Evolutionary conservation across 1,284 basidiomycete genomes (phyloP).

Genomic region (Wallemia mellicola): DNA sequence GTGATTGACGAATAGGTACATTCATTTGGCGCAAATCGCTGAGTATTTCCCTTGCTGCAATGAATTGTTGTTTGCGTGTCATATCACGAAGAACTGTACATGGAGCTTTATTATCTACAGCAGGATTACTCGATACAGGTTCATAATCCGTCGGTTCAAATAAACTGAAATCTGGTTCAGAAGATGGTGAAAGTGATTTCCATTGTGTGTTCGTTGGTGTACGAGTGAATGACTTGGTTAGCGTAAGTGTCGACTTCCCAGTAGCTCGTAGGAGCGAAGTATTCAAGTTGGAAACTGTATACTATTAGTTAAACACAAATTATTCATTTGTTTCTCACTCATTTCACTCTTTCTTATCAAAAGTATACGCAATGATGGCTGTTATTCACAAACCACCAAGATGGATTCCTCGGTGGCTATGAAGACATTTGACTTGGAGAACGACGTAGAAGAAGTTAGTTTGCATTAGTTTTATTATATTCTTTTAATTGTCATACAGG

Average conservation of each 20-base stretch:
- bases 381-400: background rate
- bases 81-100: background rate
- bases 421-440: slow-evolving; percentile 53
- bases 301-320: too few species aligned
- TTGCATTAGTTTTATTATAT: slow-evolving; percentile 3
- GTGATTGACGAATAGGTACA: background rate
- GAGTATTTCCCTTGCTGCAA: background rate
- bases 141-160: background rate
- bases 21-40: background rate
- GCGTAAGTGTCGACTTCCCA: background rate
- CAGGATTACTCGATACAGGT: background rate
- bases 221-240: background rate
- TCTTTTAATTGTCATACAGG: slow-evolving; percentile 20
- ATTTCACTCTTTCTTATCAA: background rate
- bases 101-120: background rate
- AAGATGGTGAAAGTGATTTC: background rate
- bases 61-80: background rate
- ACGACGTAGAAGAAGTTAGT: slow-evolving; percentile 26
- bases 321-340: too few species aligned
- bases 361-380: background rate
- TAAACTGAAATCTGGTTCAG: background rate
- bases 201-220: background rate
- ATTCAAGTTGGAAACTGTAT: too few species aligned
- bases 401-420: background rate
- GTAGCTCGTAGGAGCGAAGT: background rate